Percentiles rank a stretch among this genome's conserved stretches.
Evolutionary conservation across 139 green algal species (phyloP).

Genomic region (Tetradesmus lagerheimii): DNA sequence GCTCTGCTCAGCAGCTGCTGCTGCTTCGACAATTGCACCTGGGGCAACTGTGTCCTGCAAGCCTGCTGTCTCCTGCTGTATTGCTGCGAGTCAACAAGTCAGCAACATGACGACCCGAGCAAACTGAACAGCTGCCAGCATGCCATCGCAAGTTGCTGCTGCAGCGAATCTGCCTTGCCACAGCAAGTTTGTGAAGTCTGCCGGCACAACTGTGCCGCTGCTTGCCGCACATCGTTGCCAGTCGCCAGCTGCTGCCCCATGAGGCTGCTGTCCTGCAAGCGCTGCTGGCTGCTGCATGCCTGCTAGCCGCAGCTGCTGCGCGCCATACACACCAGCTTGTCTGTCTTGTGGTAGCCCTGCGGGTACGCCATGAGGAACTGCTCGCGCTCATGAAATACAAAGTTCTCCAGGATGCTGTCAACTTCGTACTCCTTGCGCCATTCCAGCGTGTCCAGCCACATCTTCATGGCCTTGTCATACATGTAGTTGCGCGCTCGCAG

Average conservation of each 20-base stretch:
- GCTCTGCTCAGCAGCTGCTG: not conserved
- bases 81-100: not conserved
- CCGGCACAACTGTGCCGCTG: not conserved
- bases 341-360: slow-evolving; percentile 77
- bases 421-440: slow-evolving; percentile 74
- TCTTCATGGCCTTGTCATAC: slow-evolving; percentile 53
- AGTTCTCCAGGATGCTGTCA: slow-evolving; percentile 85
- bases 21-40: not conserved
- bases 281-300: slow-evolving; percentile 4
- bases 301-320: not conserved
- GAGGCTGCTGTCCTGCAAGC: not conserved
- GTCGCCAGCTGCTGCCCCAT: not conserved
- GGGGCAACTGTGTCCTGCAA: not conserved
- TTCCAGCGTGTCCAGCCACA: slow-evolving; percentile 66
- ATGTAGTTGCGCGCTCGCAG: slow-evolving; percentile 71
- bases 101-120: no score
- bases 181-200: not conserved
- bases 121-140: not conserved
- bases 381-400: slow-evolving; percentile 90
- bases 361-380: slow-evolving; percentile 90
- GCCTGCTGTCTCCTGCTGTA: not conserved
- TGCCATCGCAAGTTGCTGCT: not conserved
- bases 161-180: not conserved
- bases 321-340: slow-evolving; percentile 63
- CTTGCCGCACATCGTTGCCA: not conserved